Base-by-base conservation (phyloP, 495 filamentous ascomycete species). In the Pseudoneurospora amorphoporcata region DNA sequence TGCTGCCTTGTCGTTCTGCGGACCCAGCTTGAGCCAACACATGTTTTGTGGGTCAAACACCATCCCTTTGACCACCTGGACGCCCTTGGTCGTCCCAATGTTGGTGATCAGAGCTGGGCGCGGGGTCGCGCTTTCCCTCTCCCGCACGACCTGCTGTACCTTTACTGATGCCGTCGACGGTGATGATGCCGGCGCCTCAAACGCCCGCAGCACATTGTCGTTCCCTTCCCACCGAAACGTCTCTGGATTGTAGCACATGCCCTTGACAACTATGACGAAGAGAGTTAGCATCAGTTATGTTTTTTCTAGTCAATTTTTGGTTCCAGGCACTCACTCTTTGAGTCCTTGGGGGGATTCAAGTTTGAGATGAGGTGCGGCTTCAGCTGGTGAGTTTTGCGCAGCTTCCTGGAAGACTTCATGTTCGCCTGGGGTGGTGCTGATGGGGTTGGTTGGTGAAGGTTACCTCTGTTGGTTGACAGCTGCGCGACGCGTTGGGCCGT, bases 31-130 rank as follows among this genome's bases (percentile, higher is more conserved):
- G 39, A 97, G 86, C 94, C 94, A 98, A 80, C 92, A 93, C 94
- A 98, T 99, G 70, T 91, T 92, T 70, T 90, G 89, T 8, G 96
- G 96, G 81, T 99, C 95, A 80, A 98, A 99, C 35, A 99, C 90
- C 95, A 99, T 99, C 75, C 92, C 92, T 32, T 93, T 91, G 72
- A 96, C 93, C 38, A 97, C 91, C 82, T 97, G 95, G 14, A 97
- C 92, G 73, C 92, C 94, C 75, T 89, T 87, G 70, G 86, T 85
- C 4, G 89, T 82, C 69, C 90, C 89, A 74, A 95, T 90, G 77
- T 97, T 95, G 71, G 92, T 92, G 77, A 99, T 99, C 14, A 99
- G 87, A n/a, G 94, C 94, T 0, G 95, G 95, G 2, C 93, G 90
- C 10, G 93, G 88, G 39, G 92, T 92, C 10, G 87, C 82, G 32